Base-by-base conservation (phyloP, 768 basidiomycete genomes). In the Lyophyllum shimeji region DNA sequence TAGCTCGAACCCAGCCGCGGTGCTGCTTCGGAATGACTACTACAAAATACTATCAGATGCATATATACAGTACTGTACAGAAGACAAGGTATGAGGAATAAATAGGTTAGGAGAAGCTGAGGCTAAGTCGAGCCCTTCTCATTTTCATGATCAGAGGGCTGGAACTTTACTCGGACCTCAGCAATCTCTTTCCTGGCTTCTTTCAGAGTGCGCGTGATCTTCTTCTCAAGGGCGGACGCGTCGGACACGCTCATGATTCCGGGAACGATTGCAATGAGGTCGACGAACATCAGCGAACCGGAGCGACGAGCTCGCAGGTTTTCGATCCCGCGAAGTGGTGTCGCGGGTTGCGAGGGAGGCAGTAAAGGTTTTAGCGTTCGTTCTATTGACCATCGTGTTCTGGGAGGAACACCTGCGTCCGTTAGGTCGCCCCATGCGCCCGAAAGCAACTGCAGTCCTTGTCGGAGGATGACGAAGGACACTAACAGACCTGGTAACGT, bases 381-480 rank as follows among this genome's bases (percentile, higher is more conserved):
- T 56, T 78, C 66, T n/a, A 94, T 78, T 15, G 78, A 76, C 24
- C 70, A 69, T 42, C 75, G 78, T 44, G 84, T 86, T 49, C 70
- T 67, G 7, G 69, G 67, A 0, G 91, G 84, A 25, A 93, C 82
- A 15, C 93, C 86, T 17, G 88, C 90, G 63, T 97, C 94, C 0
- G 90, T 89, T 55, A 97, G 76, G 66, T 97, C 93, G 17, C 82
- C 77, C 74, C 90, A 82, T 1, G 93, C 90, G 15, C 84, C 84
- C 34, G 75, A 67, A 43, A 93, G 75, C 24, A 97, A 74, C 4
- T 70, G 72, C 48, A 86, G 71, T 18, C 94, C 90, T 67, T 97
- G 93, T 58, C 78, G 80, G 3, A 96, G 74, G 68, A 98, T 95
- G 51, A 96, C 84, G 53, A 89, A 67, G n/a, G 93, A 94, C n/a